Evolutionary conservation across 1,139 yeast genomes (phyloP).

Genomic region (Dujonia santamariae): DNA sequence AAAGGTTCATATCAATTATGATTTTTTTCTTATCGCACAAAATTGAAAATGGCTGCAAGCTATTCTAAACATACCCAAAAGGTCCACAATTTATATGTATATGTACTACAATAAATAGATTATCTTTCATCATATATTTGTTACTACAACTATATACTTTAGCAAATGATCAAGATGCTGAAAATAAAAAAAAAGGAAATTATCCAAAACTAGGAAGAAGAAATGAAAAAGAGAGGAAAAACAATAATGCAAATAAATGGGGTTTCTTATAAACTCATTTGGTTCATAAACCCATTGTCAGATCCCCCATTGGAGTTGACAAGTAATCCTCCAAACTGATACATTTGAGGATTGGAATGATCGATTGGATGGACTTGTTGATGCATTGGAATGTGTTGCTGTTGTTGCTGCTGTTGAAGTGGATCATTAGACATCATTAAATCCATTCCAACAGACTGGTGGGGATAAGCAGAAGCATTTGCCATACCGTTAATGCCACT

Average conservation of each 20-base stretch:
- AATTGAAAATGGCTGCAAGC: no score
- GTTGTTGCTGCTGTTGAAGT: slow-evolving; percentile 1
- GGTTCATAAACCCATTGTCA: slow-evolving; percentile 7
- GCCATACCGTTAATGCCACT: slow-evolving; percentile 1
- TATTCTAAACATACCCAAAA: no score
- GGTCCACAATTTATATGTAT: no score
- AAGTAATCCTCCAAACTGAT: slow-evolving; percentile 7
- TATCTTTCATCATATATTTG: no score
- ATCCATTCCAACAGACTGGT: slow-evolving; percentile 17
- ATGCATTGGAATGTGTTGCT: not conserved
- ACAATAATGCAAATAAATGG: not conserved
- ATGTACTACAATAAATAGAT: no score
- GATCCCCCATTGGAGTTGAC: slow-evolving; percentile 3
- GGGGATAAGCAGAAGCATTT: slow-evolving; percentile 5
- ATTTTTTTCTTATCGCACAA: no score
- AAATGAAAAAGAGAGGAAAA: not conserved
- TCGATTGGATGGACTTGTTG: slow-evolving; percentile 8
- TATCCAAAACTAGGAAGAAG: no score
- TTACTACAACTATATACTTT: no score
- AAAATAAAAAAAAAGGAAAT: no score
- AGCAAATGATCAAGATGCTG: no score
- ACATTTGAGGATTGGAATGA: slow-evolving; percentile 6
- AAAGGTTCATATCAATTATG: no score
- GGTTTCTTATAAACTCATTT: slow-evolving; percentile 1
- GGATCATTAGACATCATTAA: slow-evolving; percentile 12